phyloP scores from a whole-genome alignment of 192 early-diverging fungal genomes.

The Gonapodya prolifera region DNA sequence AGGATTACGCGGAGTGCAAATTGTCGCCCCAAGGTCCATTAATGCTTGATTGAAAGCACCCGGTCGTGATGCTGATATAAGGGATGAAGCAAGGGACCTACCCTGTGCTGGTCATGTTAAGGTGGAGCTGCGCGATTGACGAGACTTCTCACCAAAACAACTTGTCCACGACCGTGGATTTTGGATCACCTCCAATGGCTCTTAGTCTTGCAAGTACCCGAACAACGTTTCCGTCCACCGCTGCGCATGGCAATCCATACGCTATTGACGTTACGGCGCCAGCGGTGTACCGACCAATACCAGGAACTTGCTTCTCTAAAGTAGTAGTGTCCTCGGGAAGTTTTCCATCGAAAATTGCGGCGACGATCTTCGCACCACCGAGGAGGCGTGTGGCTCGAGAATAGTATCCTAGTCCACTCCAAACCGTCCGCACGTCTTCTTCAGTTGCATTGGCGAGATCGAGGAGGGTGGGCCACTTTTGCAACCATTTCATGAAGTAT shows the following conservation, averaged over 20 bases:
- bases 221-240: constrained; percentile 70
- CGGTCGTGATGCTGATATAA: constrained; percentile 40
- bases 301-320: constrained; percentile 46
- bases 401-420: constrained; percentile 61
- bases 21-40: constrained; percentile 65
- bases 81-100: constrained; percentile 40
- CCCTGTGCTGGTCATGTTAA: not conserved
- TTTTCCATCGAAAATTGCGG: constrained; percentile 6
- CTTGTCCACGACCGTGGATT: constrained; percentile 35
- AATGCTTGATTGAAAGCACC: constrained; percentile 69
- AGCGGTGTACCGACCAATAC: constrained; percentile 52
- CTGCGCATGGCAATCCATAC: constrained; percentile 39
- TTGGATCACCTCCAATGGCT: constrained; percentile 51
- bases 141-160: constrained; percentile 37
- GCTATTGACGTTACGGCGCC: constrained; percentile 61
- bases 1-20: constrained; percentile 59
- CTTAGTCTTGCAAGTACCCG: constrained; percentile 51
- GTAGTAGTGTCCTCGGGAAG: not conserved
- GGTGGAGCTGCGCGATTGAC: not conserved
- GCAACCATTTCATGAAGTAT: constrained; percentile 59
- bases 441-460: constrained; percentile 47
- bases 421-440: constrained; percentile 19
- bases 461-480: constrained; percentile 53
- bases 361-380: constrained; percentile 49
- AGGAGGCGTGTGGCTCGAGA: constrained; percentile 52